Conservation (phyloP, 2,329 filamentous ascomycete genomes). For the Epichloe sibirici region DNA sequence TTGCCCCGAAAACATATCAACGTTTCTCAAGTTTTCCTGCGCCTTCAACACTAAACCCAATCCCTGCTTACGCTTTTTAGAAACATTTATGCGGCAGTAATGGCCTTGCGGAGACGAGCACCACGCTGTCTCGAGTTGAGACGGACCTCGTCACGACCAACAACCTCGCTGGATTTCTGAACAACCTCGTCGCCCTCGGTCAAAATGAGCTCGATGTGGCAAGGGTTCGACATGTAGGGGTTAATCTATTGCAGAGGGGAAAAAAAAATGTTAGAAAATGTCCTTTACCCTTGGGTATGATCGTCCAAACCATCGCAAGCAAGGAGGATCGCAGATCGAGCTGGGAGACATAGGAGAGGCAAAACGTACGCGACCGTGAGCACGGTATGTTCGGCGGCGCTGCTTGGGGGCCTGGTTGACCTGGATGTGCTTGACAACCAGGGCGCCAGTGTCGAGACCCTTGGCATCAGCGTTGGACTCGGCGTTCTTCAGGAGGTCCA, state of each 20-base stretch:
- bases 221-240: conserved; percentile 99
- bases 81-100: conserved; percentile 45
- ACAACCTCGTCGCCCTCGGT: conserved; percentile 95
- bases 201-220: conserved; percentile 99
- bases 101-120: conserved; percentile 49
- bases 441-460: conserved; percentile 92
- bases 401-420: conserved; percentile 99
- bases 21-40: conserved; percentile 7
- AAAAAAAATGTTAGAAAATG: conserved; percentile 12
- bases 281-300: not conserved
- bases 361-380: conserved; percentile 91
- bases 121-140: conserved; percentile 91
- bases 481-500: conserved; percentile 94
- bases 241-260: conserved; percentile 61
- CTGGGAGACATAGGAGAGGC: not conserved
- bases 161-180: conserved; percentile 82
- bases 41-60: conserved; percentile 6
- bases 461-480: conserved; percentile 96
- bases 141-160: conserved; percentile 51
- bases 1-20: conserved; percentile 9
- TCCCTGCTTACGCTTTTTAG: conserved; percentile 12
- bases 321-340: not conserved
- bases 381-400: conserved; percentile 98
- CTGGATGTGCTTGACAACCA: conserved; percentile 99
- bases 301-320: not conserved